phyloP scores from a whole-genome alignment of 371 early-diverging fungal species.

The Parasitella parasitica region DNA sequence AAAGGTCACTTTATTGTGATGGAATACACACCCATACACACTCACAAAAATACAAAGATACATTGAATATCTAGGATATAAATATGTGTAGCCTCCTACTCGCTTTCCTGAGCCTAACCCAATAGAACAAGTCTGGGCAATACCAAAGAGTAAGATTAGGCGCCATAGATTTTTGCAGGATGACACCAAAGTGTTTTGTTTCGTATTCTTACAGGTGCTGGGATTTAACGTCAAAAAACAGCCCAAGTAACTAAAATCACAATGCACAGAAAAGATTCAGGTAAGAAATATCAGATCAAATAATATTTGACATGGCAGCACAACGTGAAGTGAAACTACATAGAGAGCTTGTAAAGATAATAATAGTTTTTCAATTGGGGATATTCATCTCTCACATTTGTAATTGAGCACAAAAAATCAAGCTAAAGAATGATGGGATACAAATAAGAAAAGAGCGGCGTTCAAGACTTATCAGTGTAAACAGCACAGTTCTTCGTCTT shows the following conservation, averaged over 20 bases:
- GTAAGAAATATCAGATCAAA: conserved; percentile 12
- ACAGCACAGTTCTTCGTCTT: neutral
- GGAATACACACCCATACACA: too few species aligned
- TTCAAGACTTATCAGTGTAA: conserved; percentile 2
- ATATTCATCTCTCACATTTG: conserved; percentile 5
- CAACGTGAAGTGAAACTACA: conserved; percentile 18
- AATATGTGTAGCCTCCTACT: too few species aligned
- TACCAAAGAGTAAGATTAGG: too few species aligned
- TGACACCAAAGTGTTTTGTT: too few species aligned
- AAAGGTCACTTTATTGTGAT: too few species aligned
- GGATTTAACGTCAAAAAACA: conserved; percentile 23
- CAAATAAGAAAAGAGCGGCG: conserved; percentile 1
- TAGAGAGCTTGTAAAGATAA: conserved; percentile 22
- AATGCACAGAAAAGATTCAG: conserved; percentile 10
- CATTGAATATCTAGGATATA: too few species aligned
- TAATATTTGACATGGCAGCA: conserved; percentile 14
- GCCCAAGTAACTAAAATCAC: conserved; percentile 2
- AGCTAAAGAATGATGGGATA: conserved; percentile 5
- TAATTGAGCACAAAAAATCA: conserved; percentile 4
- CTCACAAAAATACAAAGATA: too few species aligned
- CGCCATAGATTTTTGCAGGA: too few species aligned
- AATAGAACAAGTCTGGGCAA: too few species aligned
- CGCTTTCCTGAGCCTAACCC: too few species aligned
- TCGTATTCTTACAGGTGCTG: neutral
- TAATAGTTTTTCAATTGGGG: conserved; percentile 5